Evolutionary conservation across 495 filamentous ascomycete genomes (phyloP).

Genomic region (Daldinia vernicosa): DNA sequence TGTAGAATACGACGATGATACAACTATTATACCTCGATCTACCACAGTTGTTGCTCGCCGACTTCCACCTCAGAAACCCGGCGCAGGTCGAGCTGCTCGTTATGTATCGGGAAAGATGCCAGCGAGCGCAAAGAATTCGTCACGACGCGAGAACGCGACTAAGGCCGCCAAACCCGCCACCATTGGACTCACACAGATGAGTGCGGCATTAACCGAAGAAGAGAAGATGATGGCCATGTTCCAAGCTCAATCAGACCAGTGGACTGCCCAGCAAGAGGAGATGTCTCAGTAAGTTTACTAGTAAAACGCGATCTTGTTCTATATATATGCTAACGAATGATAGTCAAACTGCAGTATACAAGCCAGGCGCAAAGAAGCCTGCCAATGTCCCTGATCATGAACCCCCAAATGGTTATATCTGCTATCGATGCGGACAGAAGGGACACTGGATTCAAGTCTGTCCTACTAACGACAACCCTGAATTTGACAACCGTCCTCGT

Average conservation of each 20-base stretch:
- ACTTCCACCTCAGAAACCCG: constrained; percentile 79
- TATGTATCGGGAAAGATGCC: constrained; percentile 99
- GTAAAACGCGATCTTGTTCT: neutral
- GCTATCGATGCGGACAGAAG: constrained; percentile 97
- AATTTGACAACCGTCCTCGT: constrained; percentile 87
- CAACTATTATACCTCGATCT: constrained; percentile 90
- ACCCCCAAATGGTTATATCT: constrained; percentile 91
- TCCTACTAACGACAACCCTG: constrained; percentile 96
- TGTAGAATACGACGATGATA: constrained; percentile 95
- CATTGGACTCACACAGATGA: constrained; percentile 67
- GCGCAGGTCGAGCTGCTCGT: constrained; percentile 86
- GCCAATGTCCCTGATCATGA: constrained; percentile 87
- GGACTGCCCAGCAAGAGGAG: constrained; percentile 87
- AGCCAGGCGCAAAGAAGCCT: constrained; percentile 65
- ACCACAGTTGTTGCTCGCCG: constrained; percentile 92
- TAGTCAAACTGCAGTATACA: constrained; percentile 63
- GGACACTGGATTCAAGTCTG: constrained; percentile 98
- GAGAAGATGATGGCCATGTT: constrained; percentile 92
- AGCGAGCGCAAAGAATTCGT: constrained; percentile 80
- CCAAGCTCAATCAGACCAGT: constrained; percentile 82
- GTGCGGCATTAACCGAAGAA: constrained; percentile 82
- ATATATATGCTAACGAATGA: constrained; percentile 50
- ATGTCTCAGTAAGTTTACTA: constrained; percentile 83
- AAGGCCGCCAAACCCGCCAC: constrained; percentile 67
- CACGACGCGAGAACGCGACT: constrained; percentile 67